Conservation (phyloP, 108 stramenopile species). For the Craspedostauros australis region DNA sequence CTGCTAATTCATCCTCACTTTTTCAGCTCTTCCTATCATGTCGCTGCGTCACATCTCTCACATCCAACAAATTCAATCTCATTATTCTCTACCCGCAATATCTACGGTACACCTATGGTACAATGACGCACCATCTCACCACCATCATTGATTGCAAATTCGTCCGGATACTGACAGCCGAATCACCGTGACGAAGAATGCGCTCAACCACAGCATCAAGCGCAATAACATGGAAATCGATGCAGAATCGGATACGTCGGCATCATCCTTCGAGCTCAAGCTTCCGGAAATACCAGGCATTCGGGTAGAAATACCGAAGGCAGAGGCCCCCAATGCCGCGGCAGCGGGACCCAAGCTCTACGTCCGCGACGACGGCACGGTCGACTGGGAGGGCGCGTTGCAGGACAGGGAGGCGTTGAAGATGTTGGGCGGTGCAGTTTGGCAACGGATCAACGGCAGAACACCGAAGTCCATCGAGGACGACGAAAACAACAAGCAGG, state of each 20-base stretch:
- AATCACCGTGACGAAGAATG: constrained; percentile 19
- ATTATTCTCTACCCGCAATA: no score
- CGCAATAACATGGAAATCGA: constrained; percentile 11
- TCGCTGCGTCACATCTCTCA: no score
- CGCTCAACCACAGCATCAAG: constrained; percentile 16
- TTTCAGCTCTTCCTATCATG: no score
- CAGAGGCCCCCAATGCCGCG: constrained; percentile 8
- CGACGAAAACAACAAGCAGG: constrained; percentile 25
- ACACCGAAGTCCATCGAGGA: constrained; percentile 46
- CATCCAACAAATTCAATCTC: no score
- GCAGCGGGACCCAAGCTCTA: constrained; percentile 70
- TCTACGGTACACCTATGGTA: no score
- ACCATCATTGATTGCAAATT: no score
- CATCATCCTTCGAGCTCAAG: constrained; percentile 16
- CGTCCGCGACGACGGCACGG: constrained; percentile 94
- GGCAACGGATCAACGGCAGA: constrained; percentile 93
- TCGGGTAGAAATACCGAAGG: constrained; percentile 21
- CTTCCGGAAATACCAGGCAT: constrained; percentile 25
- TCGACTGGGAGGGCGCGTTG: constrained; percentile 96
- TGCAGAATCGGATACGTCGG: no score
- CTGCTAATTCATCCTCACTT: no score
- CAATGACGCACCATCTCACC: no score
- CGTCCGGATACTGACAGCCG: no score
- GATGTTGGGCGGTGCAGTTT: constrained; percentile 86
- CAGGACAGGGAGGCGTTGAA: constrained; percentile 87